These are phyloP conservation scores for Endothia cerciana DNA, from an alignment of 2,329 filamentous ascomycete species.

Conservation along the genomic window DNA sequence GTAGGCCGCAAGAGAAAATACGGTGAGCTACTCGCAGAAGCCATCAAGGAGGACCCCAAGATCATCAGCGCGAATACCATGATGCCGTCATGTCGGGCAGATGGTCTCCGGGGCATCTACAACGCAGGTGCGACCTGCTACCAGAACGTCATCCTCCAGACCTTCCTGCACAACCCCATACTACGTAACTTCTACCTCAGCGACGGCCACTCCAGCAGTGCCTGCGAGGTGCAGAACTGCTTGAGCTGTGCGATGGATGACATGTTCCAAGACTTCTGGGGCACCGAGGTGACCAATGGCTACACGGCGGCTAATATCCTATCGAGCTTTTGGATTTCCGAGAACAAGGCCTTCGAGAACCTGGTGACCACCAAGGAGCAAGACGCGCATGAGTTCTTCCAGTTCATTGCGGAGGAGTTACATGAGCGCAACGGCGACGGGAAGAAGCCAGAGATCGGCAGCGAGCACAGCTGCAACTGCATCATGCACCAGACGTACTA, in stretches of 20 bases:
- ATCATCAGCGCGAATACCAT: slow-evolving; percentile 80
- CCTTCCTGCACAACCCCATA: slow-evolving; percentile 89
- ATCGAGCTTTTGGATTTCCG: slow-evolving; percentile 86
- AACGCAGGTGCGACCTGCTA: slow-evolving; percentile 99
- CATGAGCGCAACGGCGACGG: slow-evolving; percentile 80
- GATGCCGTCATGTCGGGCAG: slow-evolving; percentile 80
- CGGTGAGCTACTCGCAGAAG: slow-evolving; percentile 69
- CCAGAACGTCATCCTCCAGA: slow-evolving; percentile 94
- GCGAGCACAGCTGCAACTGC: slow-evolving; percentile 75
- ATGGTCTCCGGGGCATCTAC: slow-evolving; percentile 88
- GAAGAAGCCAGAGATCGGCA: slow-evolving; percentile 62
- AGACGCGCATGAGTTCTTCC: slow-evolving; percentile 96
- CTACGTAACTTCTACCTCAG: slow-evolving; percentile 90
- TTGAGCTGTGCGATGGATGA: slow-evolving; percentile 74
- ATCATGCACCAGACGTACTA: slow-evolving; percentile 95
- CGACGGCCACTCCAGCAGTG: slow-evolving; percentile 80
- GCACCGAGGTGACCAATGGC: slow-evolving; percentile 78
- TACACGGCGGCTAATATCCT: slow-evolving; percentile 91
- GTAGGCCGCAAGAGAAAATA: slow-evolving; percentile 74
- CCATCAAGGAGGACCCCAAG: slow-evolving; percentile 71
- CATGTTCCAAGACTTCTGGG: slow-evolving; percentile 74
- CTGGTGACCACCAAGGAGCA: slow-evolving; percentile 92
- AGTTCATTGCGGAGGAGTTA: slow-evolving; percentile 90
- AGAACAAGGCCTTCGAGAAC: slow-evolving; percentile 71
- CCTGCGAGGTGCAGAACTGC: slow-evolving; percentile 68